Percentiles rank a stretch among this genome's conserved stretches.
These are phyloP conservation scores for Tranzscheliella williamsii DNA, from an alignment of 1,284 basidiomycete genomes.

Conservation along the genomic window DNA sequence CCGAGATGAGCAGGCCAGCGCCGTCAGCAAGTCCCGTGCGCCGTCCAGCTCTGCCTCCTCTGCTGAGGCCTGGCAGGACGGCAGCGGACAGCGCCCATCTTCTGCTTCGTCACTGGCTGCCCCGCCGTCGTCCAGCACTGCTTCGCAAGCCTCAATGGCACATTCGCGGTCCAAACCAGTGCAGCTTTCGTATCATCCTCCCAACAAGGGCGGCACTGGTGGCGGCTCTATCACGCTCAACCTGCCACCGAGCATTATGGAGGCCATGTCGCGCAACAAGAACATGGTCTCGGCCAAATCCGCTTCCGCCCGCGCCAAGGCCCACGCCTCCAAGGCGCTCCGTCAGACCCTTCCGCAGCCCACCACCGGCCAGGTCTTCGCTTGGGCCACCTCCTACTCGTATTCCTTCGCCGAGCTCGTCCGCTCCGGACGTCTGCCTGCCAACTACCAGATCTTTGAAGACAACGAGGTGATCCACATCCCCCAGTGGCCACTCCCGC, in stretches of 20 bases:
- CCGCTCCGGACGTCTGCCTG: conserved; percentile 37
- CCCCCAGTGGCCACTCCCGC: conserved; percentile 45
- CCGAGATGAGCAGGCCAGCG: no score
- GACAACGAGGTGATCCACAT: conserved; percentile 57
- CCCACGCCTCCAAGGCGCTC: conserved; percentile 30
- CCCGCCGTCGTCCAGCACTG: no score
- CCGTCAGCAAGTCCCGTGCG: no score
- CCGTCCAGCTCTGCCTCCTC: no score
- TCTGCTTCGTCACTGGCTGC: no score
- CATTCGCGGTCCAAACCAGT: no score
- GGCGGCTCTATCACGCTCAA: conserved; percentile 36
- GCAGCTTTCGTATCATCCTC: conserved; percentile 23
- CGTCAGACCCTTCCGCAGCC: conserved; percentile 29
- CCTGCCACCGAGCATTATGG: conserved; percentile 25
- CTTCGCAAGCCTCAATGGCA: no score
- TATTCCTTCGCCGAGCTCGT: conserved; percentile 51
- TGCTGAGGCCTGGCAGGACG: no score
- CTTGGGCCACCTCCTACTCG: conserved; percentile 52
- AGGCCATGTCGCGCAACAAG: conserved; percentile 34
- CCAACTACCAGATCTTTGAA: conserved; percentile 47
- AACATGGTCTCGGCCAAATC: conserved; percentile 16
- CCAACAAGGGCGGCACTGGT: conserved; percentile 17
- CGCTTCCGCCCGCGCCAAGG: conserved; percentile 32
- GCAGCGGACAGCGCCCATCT: no score
- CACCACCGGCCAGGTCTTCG: conserved; percentile 44